Conservation (phyloP, 345 rosid genomes). For the Eutrema yunnanense region DNA sequence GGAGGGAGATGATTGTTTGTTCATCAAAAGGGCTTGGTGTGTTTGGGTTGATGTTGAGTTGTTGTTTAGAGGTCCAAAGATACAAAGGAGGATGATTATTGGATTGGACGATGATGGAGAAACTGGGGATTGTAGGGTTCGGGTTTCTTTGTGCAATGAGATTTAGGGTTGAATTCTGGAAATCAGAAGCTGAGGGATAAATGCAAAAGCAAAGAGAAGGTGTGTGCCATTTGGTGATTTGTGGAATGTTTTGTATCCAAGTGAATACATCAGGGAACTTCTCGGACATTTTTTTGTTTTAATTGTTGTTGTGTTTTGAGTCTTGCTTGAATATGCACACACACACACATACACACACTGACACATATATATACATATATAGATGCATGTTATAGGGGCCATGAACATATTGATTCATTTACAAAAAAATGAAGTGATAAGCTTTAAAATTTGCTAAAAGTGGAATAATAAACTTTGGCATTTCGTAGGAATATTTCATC, state of each 20-base stretch:
- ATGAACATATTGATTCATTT: neutral
- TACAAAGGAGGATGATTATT: conserved; percentile 39
- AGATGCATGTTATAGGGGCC: neutral
- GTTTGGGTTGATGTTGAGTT: conserved; percentile 34
- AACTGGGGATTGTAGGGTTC: conserved; percentile 28
- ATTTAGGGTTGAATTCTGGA: conserved; percentile 50
- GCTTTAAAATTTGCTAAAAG: neutral
- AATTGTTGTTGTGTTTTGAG: neutral
- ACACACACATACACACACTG: neutral
- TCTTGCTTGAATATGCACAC: neutral
- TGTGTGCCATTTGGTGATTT: conserved; percentile 45
- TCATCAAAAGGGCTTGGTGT: conserved; percentile 39
- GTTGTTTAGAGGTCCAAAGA: conserved; percentile 68
- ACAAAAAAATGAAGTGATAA: conserved; percentile 20
- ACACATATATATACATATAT: neutral
- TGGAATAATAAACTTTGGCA: neutral
- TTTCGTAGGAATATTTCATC: conserved; percentile 15
- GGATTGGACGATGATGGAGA: conserved; percentile 51
- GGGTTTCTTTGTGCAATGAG: conserved; percentile 40
- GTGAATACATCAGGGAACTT: conserved; percentile 45
- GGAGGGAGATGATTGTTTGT: conserved; percentile 36
- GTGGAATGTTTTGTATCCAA: conserved; percentile 69
- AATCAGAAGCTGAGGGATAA: conserved; percentile 42
- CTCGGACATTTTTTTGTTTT: conserved; percentile 39
- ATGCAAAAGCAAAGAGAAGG: conserved; percentile 42